Base-by-base conservation (phyloP, 192 early-diverging fungal genomes). In the Podila horticola region DNA sequence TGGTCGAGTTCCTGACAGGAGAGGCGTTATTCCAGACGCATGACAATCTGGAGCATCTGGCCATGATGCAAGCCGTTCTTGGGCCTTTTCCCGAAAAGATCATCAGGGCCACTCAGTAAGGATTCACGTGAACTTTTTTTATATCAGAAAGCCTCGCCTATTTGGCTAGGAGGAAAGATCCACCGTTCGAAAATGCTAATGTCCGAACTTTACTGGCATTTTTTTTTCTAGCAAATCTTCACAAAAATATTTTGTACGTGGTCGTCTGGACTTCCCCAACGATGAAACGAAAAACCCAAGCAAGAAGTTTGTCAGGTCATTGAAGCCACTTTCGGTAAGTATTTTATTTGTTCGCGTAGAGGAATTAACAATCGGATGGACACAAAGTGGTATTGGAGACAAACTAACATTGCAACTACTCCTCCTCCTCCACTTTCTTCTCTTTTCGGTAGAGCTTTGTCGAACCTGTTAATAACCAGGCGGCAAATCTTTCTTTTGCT, bases 21-120 rank as follows among this genome's bases (percentile, higher is more conserved):
- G 94, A 96, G 72, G 97, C 97, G 6, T 83, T 99, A 63, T 99
- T 99, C 81, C 97, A 98, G 83, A 98, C 97, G 3, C 97, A 98
- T 69, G 97, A 99, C 76, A 95, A 98, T 83, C 77, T 96, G 68
- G 97, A 99, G 74, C 97, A 99, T 74, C 83, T 99, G 67, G 94
- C 94, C 28, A 95, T 99, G 95, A 99, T 99, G 96, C 92, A 99
- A 83, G 84, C 87, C 0, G 92, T 97, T 2, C 86, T 98, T n/a
- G 97, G 97, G 3, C 83, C 82, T 48, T 88, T 97, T 26, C 95
- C 97, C 0, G 75, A 85, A 0, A 76, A 87, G 55, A 85, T 96
- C 36, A 83, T 93, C 15, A 84, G 86, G 13, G 64, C 74, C 4
- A 85, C 88, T 36, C 74, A 69, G 83, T 86, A 85, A 33, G 75